These are phyloP conservation scores for Phalaenopsis hybrid DNA, from an alignment of 116 monocot genomes.

Conservation along the genomic window DNA sequence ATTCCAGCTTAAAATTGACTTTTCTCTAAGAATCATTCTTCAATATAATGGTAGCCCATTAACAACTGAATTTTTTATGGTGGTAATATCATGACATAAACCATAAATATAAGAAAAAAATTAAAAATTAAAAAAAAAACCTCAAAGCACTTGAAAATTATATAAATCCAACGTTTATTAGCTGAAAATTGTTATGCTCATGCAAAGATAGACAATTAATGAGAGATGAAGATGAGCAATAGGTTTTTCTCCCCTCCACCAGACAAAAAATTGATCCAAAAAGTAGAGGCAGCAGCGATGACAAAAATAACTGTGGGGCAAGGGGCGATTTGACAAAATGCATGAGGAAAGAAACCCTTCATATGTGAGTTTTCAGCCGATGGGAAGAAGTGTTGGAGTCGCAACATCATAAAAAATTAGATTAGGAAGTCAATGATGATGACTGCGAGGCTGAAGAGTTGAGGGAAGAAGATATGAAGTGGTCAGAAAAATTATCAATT, in stretches of 20 bases:
- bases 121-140: too few relatives aligned
- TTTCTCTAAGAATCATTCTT: too few relatives aligned
- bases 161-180: not conserved
- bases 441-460: not conserved
- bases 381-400: too few relatives aligned
- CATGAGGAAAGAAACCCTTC: not conserved
- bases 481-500: not conserved
- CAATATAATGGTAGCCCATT: too few relatives aligned
- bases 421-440: not conserved
- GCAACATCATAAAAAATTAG: not conserved
- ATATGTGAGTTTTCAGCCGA: too few relatives aligned
- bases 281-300: not conserved
- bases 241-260: not conserved
- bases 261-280: not conserved
- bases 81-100: not conserved
- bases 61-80: not conserved
- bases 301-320: not conserved
- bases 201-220: too few relatives aligned
- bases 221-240: not conserved
- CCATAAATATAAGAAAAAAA: not conserved
- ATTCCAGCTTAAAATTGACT: too few relatives aligned
- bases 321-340: not conserved
- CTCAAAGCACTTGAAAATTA: not conserved
- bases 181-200: too few relatives aligned
- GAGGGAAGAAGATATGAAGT: not conserved